A percentile compares a stretch with the other conserved stretches of the same genome.
Conservation (phyloP, 441 rosid genomes). For the Pelargonium fulgidum region DNA sequence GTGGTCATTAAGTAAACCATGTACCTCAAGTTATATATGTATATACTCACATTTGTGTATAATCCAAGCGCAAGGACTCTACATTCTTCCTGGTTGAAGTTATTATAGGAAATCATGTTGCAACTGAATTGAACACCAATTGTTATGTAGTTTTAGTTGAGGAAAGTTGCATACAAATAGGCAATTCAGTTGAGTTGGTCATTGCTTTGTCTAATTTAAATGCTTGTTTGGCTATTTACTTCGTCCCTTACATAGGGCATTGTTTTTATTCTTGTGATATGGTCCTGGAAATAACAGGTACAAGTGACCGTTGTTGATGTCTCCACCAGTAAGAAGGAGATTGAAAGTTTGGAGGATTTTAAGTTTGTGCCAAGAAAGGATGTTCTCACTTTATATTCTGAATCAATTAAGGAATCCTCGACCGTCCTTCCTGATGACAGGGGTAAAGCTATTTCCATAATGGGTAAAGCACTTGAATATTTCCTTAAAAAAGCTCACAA, state of each 20-base stretch:
- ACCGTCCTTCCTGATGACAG: constrained; percentile 51
- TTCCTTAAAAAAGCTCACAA: constrained; percentile 40
- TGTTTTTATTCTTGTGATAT: not conserved
- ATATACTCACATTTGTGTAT: not conserved
- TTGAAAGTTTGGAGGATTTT: constrained; percentile 34
- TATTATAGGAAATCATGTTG: not conserved
- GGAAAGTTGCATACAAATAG: not conserved
- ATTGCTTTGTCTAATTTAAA: not conserved
- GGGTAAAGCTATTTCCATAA: constrained; percentile 56
- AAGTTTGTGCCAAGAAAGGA: constrained; percentile 46
- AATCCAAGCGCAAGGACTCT: not conserved
- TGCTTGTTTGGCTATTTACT: not conserved
- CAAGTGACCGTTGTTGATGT: constrained; percentile 73
- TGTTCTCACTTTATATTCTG: constrained; percentile 41
- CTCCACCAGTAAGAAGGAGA: constrained; percentile 42
- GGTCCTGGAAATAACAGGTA: constrained; percentile 35
- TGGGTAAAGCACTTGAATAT: constrained; percentile 56
- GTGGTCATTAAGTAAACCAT: no score
- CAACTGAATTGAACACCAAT: not conserved
- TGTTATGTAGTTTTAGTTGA: not conserved
- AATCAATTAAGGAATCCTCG: constrained; percentile 20
- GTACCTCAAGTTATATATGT: not conserved
- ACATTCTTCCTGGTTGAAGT: not conserved
- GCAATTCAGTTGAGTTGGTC: not conserved
- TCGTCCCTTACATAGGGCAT: not conserved